Conservation (phyloP, 192 early-diverging fungal genomes). For the Dispira parvispora region DNA sequence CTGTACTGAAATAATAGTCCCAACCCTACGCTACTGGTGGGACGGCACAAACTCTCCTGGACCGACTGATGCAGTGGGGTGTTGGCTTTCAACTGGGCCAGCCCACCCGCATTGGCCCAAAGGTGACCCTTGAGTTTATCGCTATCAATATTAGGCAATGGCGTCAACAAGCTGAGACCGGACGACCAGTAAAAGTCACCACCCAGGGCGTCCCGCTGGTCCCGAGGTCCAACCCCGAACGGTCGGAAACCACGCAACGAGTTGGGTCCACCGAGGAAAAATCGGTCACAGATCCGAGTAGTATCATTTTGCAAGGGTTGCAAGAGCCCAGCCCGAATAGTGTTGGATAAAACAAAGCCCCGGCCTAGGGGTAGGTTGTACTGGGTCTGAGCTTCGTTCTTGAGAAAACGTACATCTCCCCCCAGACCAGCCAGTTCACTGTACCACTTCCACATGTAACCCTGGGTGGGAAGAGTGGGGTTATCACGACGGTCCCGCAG, state of each 20-base stretch:
- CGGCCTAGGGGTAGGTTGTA: constrained; percentile 29
- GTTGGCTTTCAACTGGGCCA: constrained; percentile 17
- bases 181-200: constrained; percentile 73
- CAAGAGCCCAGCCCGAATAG: constrained; percentile 47
- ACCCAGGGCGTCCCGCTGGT: constrained; percentile 64
- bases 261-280: constrained; percentile 73
- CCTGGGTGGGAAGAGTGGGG: constrained; percentile 51
- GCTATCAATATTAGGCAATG: constrained; percentile 47
- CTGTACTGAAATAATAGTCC: constrained; percentile 79
- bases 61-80: constrained; percentile 15
- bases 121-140: constrained; percentile 62
- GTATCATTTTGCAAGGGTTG: constrained; percentile 31
- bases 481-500: constrained; percentile 63
- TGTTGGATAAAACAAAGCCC: constrained; percentile 31
- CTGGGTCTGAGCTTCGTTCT: constrained; percentile 54
- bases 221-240: constrained; percentile 75
- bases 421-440: constrained; percentile 70
- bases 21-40: constrained; percentile 58
- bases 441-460: constrained; percentile 27
- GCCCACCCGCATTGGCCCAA: constrained; percentile 76
- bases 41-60: constrained; percentile 30
- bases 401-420: constrained; percentile 61
- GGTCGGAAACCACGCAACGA: constrained; percentile 78
- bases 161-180: constrained; percentile 63
- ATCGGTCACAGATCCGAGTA: constrained; percentile 67